phyloP scores from a whole-genome alignment of 2,329 filamentous ascomycete species.

The Basipetospora sp. region DNA sequence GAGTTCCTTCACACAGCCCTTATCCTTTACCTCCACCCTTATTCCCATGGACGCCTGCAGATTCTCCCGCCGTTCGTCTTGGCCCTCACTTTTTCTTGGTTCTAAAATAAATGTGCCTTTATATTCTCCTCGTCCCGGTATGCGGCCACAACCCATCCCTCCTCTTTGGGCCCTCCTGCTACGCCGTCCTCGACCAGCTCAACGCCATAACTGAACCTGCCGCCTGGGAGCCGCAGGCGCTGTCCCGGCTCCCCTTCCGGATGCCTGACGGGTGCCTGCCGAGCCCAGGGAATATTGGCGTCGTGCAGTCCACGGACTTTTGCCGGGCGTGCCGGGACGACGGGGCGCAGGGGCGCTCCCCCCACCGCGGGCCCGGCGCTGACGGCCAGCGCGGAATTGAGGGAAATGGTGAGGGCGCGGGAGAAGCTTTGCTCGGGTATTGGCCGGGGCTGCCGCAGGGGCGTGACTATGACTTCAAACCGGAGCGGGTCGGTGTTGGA shows the following conservation, averaged over 20 bases:
- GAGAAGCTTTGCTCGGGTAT: not conserved
- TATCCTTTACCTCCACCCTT: too few relatives aligned
- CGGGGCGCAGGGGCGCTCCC: too few relatives aligned
- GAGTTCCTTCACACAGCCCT: too few relatives aligned
- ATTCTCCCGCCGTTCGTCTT: too few relatives aligned
- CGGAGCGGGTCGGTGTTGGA: slow-evolving; percentile 3
- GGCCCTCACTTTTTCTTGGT: too few relatives aligned
- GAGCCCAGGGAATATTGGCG: not conserved
- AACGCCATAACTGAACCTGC: slow-evolving; percentile 2
- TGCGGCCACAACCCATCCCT: slow-evolving; percentile 3
- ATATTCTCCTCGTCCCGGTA: slow-evolving; percentile 3
- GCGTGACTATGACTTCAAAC: too few relatives aligned
- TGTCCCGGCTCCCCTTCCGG: slow-evolving; percentile 2
- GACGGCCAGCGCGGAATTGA: too few relatives aligned
- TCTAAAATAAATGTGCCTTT: slow-evolving; percentile 6
- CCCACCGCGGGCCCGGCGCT: too few relatives aligned
- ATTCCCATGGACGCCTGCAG: too few relatives aligned
- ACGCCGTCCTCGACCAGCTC: slow-evolving; percentile 2
- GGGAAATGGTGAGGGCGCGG: not conserved
- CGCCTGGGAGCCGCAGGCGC: slow-evolving; percentile 3
- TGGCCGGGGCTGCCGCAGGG: slow-evolving; percentile 2
- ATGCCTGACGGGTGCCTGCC: slow-evolving; percentile 4
- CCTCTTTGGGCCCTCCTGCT: slow-evolving; percentile 5
- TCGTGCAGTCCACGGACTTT: slow-evolving; percentile 4
- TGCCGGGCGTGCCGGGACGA: not conserved